Evolutionary conservation across 108 stramenopile genomes (phyloP), one percentile per base, ranked within the genome.

Genomic region (Cyclotella kingstonii): DNA sequence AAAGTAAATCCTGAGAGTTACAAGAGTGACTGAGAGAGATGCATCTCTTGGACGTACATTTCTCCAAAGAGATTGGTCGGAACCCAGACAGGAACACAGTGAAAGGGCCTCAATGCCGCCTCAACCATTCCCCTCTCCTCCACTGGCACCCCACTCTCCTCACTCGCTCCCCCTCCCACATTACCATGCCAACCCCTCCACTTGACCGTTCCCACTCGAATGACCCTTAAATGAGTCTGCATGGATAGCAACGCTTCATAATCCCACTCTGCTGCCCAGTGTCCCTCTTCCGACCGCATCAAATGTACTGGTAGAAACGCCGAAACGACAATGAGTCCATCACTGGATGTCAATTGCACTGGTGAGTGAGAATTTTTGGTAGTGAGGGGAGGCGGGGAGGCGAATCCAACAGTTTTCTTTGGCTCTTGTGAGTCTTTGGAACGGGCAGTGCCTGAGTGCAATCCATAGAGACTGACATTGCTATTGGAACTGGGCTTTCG

Each of bases 21-120:
- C n/a, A 14, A 56, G 54, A 25, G 26, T 34, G 26, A 35, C 12
- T n/a, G n/a, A n/a, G n/a, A n/a, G n/a, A n/a, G n/a, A n/a, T n/a
- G n/a, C n/a, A n/a, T n/a, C n/a, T n/a, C n/a, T n/a, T n/a, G n/a
- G n/a, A n/a, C n/a, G n/a, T n/a, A 89, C 87, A 92, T 89, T 62
- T 91, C 83, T 18, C 84, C 85, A 73, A 89, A 90, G 6, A 95
- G 39, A 22, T 60, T 66, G 15, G 85, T 76, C 19, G 94, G 91
- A 33, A 97, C 68, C 85, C 97, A 99, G 5, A 99, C 97, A 5
- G 98, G 97, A 25, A 96, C 94, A 72, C 97, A 98, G 71, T 94
- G 74, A 65, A 97, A 97, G 12, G 89, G 87, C 35, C 75, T 63
- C 38, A 98, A 80, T 23, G 89, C 95, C 34, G 89, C 94, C 65